A percentile compares a stretch with the other conserved stretches of the same genome.
Evolutionary conservation across 352 stramenopile species (phyloP).

Genomic region (Blastocystis sp.): DNA sequence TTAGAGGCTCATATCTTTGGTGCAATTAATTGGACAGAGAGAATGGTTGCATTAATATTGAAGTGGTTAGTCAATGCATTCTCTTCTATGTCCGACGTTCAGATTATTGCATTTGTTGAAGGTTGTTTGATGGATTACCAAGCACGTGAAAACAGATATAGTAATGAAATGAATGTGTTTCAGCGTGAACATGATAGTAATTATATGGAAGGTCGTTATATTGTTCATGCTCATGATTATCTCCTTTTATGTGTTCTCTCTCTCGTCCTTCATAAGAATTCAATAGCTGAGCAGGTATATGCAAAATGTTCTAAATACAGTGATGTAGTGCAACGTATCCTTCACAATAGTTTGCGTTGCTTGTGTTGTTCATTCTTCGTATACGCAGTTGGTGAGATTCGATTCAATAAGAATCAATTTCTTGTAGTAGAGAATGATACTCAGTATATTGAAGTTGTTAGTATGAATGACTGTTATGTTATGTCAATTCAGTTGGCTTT

Average conservation of each 20-base stretch:
- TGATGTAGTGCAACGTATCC: background rate
- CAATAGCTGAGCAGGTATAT: background rate
- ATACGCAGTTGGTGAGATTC: background rate
- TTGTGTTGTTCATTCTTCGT: background rate
- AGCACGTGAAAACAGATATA: too few species aligned
- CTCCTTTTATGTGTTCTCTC: conserved; percentile 12
- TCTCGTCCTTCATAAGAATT: background rate
- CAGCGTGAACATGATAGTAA: background rate
- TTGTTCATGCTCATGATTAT: background rate
- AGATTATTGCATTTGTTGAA: background rate
- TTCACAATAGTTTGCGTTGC: background rate
- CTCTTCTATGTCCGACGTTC: background rate
- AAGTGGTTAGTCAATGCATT: background rate
- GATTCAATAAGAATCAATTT: conserved; percentile 3
- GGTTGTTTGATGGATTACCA: background rate
- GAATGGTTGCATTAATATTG: background rate
- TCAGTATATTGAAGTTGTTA: background rate
- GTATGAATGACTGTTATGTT: background rate
- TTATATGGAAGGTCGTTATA: background rate
- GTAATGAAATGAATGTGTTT: background rate
- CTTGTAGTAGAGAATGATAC: background rate
- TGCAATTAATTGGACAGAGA: background rate
- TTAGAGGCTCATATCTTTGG: background rate
- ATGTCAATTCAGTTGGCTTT: background rate
- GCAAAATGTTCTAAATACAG: background rate